Base-by-base conservation (phyloP, 306 rosid species). In the Adenanthera pavonina region DNA sequence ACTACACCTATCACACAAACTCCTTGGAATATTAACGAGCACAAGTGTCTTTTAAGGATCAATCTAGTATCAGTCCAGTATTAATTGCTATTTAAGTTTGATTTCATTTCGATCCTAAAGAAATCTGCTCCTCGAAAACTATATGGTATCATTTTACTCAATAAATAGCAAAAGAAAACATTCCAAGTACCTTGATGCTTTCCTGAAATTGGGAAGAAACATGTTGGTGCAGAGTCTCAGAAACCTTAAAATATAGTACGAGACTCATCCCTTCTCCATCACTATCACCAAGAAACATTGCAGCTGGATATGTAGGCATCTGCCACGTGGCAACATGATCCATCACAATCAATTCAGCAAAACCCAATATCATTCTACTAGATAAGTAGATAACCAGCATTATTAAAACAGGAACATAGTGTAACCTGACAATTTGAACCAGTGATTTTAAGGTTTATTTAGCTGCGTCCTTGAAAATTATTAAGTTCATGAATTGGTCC, bases 221-320 rank as follows among this genome's bases (percentile, higher is more conserved):
- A 36, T 93, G 84, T 43, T 84, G 85, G 5, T 93, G 96, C 76
- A 90, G 87, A 80, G 79, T 88, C 41, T 93, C 97, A 3, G 90
- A 85, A 79, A 85, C 86, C 86, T 87, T 90, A 74, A 95, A 95
- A 77, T 95, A 95, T 52, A 93, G 72, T 46, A 93, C 97, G 36
- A 93, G 93, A 89, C 97, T 93, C 89, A 91, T 76, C 54, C 98
- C 99, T 54, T 95, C 97, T 33, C 99, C 99, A 82, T 95, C 99
- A 47, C 88, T 82, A 56, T 95, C 97, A 56, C 99, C 97, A 36
- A 84, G 89, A 81, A 95, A 95, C 90, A 95, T 92, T 68, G 97
- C 91, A 77, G 97, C 94, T 19, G 96, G 99, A 92, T 95, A 95
- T 75, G 92, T 89, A 80, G 99, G 99, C 85, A 92, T 83, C 99